A percentile compares a stretch with the other conserved stretches of the same genome.
These are phyloP conservation scores for Pulveroboletus ravenelii DNA, from an alignment of 768 basidiomycete genomes.

Conservation along the genomic window DNA sequence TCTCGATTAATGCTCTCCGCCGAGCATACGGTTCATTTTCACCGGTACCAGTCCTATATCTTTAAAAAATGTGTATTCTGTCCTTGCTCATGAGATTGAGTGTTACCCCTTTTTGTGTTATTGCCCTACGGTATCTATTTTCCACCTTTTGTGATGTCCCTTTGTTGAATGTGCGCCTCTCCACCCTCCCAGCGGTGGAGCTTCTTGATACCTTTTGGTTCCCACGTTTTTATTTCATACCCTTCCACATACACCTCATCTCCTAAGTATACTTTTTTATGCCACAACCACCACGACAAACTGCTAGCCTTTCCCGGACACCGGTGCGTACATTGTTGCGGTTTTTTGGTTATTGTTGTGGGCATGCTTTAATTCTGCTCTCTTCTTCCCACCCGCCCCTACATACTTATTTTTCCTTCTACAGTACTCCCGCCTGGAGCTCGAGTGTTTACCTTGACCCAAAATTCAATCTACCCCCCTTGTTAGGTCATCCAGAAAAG, in stretches of 20 bases:
- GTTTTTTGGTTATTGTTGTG: background rate
- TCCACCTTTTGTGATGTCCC: slow-evolving; percentile 1
- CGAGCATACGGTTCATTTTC: background rate
- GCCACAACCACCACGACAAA: background rate
- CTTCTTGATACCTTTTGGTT: slow-evolving; percentile 20
- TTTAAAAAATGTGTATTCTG: slow-evolving; percentile 14
- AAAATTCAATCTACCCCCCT: background rate
- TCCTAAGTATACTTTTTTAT: background rate
- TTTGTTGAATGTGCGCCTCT: background rate
- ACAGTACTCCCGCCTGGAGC: slow-evolving; percentile 16
- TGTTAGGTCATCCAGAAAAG: background rate
- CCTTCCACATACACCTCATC: background rate
- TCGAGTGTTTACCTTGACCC: slow-evolving; percentile 15
- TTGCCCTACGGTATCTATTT: background rate
- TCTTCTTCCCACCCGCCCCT: background rate
- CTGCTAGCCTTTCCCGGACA: background rate
- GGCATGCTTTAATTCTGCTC: background rate
- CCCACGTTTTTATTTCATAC: slow-evolving; percentile 14
- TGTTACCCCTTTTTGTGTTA: background rate
- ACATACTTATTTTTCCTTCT: background rate
- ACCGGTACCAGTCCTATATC: background rate
- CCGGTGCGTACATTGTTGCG: background rate
- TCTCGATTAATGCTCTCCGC: background rate
- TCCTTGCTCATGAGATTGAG: slow-evolving; percentile 7
- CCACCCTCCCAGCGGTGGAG: slow-evolving; percentile 4